Percentiles rank a stretch among this genome's conserved stretches.
Evolutionary conservation across 108 stramenopile genomes (phyloP).

Genomic region (Fragilariopsis cylindrus): DNA sequence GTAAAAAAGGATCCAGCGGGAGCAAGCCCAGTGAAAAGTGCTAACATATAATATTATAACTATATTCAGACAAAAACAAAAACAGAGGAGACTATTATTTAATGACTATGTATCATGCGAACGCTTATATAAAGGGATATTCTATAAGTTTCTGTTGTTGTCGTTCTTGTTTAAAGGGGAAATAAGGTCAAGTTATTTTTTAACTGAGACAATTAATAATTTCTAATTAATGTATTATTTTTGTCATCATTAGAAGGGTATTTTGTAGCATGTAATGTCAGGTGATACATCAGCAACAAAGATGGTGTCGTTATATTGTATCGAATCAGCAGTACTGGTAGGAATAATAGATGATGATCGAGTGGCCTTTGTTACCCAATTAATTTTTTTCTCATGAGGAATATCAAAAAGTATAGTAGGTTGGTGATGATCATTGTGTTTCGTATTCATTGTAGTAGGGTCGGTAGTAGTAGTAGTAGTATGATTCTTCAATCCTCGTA

Average conservation of each 20-base stretch:
- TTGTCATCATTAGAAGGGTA: conserved; percentile 35
- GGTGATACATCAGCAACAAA: conserved; percentile 81
- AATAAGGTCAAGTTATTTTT: background rate
- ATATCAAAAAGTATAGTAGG: conserved; percentile 46
- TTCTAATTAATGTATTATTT: background rate
- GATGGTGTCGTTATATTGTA: conserved; percentile 29
- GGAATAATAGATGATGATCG: conserved; percentile 10
- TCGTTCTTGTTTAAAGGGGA: no score
- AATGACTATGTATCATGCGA: no score
- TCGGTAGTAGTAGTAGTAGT: background rate
- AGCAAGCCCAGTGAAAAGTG: conserved; percentile 34
- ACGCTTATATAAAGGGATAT: no score
- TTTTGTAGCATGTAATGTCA: conserved; percentile 65
- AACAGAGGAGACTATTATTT: no score
- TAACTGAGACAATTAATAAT: background rate
- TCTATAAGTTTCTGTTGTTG: no score
- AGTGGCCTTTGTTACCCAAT: conserved; percentile 49
- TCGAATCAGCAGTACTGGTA: background rate
- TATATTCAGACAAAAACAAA: no score
- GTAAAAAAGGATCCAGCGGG: conserved; percentile 61
- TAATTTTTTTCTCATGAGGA: conserved; percentile 57
- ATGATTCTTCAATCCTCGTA: conserved; percentile 14
- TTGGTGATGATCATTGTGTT: conserved; percentile 5
- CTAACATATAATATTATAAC: background rate
- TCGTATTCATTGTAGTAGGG: background rate